phyloP scores from a whole-genome alignment of 2,329 filamentous ascomycete genomes.

The Fusarium tjaetaba region DNA sequence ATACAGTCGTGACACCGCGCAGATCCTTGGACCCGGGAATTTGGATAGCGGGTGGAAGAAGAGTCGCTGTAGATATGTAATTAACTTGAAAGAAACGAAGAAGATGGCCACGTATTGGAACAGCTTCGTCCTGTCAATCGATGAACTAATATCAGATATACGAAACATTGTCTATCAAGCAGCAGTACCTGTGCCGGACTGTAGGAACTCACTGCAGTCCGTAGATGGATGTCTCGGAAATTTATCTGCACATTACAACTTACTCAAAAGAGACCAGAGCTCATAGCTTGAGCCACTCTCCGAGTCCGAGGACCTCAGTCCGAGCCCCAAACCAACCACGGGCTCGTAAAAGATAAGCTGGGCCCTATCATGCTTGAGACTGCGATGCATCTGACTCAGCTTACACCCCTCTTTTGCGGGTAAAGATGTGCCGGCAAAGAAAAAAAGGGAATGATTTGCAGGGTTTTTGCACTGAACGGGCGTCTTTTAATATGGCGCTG shows the following conservation, averaged over 20 bases:
- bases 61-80: background rate
- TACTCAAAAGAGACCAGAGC: background rate
- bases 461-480: background rate
- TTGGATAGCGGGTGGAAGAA: background rate
- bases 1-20: background rate
- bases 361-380: background rate
- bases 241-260: background rate
- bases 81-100: background rate
- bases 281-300: background rate
- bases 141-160: background rate
- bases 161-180: background rate
- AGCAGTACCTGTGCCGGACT: too few relatives aligned
- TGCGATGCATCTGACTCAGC: background rate
- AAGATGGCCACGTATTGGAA: background rate
- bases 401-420: background rate
- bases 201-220: background rate
- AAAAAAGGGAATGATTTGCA: background rate
- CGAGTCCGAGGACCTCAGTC: background rate
- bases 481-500: background rate
- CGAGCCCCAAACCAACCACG: background rate
- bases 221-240: background rate
- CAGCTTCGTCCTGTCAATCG: background rate
- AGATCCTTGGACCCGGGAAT: background rate
- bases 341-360: background rate
- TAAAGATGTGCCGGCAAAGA: background rate